Conservation (phyloP, 306 rosid genomes). For the Luffa acutangula region DNA sequence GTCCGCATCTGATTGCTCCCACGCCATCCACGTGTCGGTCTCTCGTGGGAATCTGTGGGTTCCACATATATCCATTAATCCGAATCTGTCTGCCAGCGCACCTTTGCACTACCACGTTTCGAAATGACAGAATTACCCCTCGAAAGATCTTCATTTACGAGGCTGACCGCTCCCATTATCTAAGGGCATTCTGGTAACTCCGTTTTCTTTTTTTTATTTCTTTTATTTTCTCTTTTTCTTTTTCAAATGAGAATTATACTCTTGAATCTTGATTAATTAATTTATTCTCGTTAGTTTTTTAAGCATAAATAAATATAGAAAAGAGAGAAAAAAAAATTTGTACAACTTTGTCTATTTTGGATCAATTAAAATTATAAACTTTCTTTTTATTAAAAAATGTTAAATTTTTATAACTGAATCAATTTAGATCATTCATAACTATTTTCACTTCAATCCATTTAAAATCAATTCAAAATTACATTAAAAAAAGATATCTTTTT, state of each 20-base stretch:
- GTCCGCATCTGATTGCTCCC: neutral
- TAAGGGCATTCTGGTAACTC: neutral
- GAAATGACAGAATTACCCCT: neutral
- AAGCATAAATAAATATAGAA: too few species aligned
- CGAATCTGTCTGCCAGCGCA: slow-evolving; percentile 29
- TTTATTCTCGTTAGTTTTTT: too few species aligned
- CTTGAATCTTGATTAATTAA: too few species aligned
- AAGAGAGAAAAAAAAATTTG: too few species aligned
- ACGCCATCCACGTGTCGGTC: slow-evolving; percentile 17
- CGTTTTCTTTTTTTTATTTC: neutral
- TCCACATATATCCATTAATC: slow-evolving; percentile 28
- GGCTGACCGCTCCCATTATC: neutral
- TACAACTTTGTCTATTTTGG: too few species aligned
- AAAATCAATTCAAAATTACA: too few species aligned
- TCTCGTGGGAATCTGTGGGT: neutral
- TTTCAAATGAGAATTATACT: neutral
- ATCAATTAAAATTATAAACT: too few species aligned
- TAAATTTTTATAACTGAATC: too few species aligned
- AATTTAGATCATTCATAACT: too few species aligned
- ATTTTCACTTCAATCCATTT: too few species aligned
- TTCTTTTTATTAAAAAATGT: too few species aligned
- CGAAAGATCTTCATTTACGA: neutral
- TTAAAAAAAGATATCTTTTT: too few species aligned
- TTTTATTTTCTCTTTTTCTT: neutral
- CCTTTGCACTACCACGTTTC: neutral